Evolutionary conservation across 2,329 filamentous ascomycete species (phyloP).

Genomic region (Aspergillus viridinutans): DNA sequence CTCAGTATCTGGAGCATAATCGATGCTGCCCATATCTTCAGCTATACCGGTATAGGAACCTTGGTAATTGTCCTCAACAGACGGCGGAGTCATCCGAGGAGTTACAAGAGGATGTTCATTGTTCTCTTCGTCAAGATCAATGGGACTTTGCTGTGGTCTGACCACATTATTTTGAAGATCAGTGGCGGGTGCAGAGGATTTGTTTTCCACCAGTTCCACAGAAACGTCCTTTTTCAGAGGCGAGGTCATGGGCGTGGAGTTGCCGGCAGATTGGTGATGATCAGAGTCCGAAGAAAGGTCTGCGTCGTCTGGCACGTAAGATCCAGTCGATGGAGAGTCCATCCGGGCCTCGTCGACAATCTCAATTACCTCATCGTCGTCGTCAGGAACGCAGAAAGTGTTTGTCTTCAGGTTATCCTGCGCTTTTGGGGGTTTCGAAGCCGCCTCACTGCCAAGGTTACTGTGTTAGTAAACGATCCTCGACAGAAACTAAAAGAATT

Average conservation of each 20-base stretch:
- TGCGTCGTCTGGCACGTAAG: conserved; percentile 11
- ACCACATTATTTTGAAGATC: neutral
- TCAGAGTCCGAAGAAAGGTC: conserved; percentile 14
- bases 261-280: conserved; percentile 15
- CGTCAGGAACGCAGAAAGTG: conserved; percentile 40
- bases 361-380: conserved; percentile 29
- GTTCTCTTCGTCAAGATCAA: conserved; percentile 12
- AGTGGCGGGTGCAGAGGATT: neutral
- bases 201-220: neutral
- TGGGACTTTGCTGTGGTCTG: conserved; percentile 11
- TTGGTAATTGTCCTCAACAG: neutral
- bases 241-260: conserved; percentile 22
- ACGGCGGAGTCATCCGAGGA: conserved; percentile 21
- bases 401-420: conserved; percentile 24
- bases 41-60: neutral
- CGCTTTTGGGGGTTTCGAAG: neutral
- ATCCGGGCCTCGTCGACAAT: conserved; percentile 3
- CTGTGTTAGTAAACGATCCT: neutral
- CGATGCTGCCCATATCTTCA: conserved; percentile 3
- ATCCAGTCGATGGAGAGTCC: conserved; percentile 1
- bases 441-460: neutral
- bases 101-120: conserved; percentile 17
- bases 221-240: conserved; percentile 13
- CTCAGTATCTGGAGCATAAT: conserved; percentile 4
- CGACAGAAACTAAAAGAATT: neutral